Conservation (phyloP, 2,329 filamentous ascomycete genomes). For the Colletotrichum sp. region DNA sequence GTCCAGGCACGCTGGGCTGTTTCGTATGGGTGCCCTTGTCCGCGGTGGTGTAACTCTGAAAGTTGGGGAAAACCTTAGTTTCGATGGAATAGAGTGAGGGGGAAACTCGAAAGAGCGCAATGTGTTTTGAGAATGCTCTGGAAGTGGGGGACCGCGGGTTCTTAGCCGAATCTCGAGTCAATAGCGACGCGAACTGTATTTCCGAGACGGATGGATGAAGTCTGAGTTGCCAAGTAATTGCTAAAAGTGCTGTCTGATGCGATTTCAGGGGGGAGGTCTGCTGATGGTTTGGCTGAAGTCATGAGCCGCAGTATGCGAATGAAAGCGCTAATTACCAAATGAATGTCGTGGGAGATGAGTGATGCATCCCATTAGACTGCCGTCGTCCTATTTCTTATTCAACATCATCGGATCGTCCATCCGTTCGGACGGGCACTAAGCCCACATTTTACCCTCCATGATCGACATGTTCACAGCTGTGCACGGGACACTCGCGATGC, state of each 20-base stretch:
- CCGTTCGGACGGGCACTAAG: background rate
- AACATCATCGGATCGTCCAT: background rate
- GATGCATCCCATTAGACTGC: background rate
- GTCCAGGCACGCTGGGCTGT: background rate
- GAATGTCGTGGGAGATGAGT: background rate
- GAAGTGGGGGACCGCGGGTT: background rate
- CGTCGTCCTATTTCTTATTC: background rate
- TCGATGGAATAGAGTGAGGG: background rate
- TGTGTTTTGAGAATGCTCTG: background rate
- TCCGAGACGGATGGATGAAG: background rate
- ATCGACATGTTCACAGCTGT: background rate
- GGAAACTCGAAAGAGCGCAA: background rate
- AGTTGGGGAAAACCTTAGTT: background rate
- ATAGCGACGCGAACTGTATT: background rate
- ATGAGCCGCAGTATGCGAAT: background rate
- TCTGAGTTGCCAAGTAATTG: background rate
- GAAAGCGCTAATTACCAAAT: background rate
- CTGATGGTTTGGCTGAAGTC: background rate
- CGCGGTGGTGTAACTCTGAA: background rate
- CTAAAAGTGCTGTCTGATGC: background rate
- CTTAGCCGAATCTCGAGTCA: background rate
- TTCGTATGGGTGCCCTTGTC: background rate
- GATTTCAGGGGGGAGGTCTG: background rate
- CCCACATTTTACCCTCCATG: background rate
- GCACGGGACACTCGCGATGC: background rate